A percentile compares a stretch with the other conserved stretches of the same genome.
These are phyloP conservation scores for Nitzschia putrida DNA, from an alignment of 108 stramenopile genomes.

Conservation along the genomic window DNA sequence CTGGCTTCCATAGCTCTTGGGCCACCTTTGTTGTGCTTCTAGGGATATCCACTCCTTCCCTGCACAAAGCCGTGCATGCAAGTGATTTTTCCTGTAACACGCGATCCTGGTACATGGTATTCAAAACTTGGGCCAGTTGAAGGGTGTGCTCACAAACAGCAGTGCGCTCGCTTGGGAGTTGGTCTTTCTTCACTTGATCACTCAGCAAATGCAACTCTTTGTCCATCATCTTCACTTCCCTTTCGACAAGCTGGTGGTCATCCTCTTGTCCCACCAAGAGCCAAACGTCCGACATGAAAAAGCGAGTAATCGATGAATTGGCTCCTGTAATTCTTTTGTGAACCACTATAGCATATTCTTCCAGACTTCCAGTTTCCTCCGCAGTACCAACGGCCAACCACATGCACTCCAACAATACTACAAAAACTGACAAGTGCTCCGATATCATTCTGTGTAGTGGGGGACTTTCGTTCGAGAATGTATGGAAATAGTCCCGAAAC, in stretches of 20 bases:
- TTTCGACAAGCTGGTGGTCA: conserved; percentile 14
- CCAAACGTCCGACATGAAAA: conserved; percentile 48
- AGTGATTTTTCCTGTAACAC: conserved; percentile 31
- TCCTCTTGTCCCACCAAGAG: conserved; percentile 30
- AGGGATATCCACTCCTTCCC: not conserved
- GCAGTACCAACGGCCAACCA: conserved; percentile 53
- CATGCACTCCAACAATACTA: conserved; percentile 44
- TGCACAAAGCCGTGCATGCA: not conserved
- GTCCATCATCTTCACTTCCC: conserved; percentile 22
- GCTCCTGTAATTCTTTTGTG: conserved; percentile 63
- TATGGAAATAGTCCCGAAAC: conserved; percentile 65
- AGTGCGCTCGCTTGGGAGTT: not conserved
- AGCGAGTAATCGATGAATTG: conserved; percentile 34
- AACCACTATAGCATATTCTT: conserved; percentile 70
- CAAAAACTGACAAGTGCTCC: conserved; percentile 65
- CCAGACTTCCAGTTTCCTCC: conserved; percentile 43
- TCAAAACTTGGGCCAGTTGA: conserved; percentile 37
- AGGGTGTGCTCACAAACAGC: not conserved
- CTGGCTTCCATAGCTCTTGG: not conserved
- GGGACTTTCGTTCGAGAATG: conserved; percentile 51
- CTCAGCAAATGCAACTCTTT: conserved; percentile 35
- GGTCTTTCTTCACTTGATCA: conserved; percentile 14
- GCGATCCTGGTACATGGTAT: conserved; percentile 37
- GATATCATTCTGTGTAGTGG: conserved; percentile 58
- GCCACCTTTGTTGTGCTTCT: not conserved